Base-by-base conservation (phyloP, 345 rosid species). In the Brassica nigra region DNA sequence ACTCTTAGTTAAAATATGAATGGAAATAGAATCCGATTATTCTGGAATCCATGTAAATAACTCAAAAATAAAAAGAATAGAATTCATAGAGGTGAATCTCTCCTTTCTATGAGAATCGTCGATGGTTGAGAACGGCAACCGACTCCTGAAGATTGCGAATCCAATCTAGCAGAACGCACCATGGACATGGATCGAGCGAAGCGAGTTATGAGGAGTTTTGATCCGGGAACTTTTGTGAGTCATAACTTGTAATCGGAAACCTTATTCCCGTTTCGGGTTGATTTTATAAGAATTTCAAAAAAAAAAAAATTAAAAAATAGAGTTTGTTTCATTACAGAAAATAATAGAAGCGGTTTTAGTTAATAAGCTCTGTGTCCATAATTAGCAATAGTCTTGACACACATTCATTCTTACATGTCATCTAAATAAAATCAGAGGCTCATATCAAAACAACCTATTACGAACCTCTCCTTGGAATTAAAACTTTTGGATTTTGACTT, bases 341-440 rank as follows among this genome's bases (percentile, higher is more conserved):
- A 73, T 2, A 79, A 71, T 49, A 57, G 42, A 61, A 49, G 49
- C 65, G 14, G 64, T 68, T 62, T 80, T 61, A 59, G 59, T 49
- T 73, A 73, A 61, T 57, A 74, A 68, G 37, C 59, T 62, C 27
- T 49, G 8, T 68, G 47, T 69, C 83, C 76, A 80, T 75, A 75
- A 70, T 69, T 75, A 80, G 83, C 15, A 63, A 64, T 55, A 70
- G 4, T 62, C 66, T 3, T 70, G 6, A 75, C 37, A 80, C 71
- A 80, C 76, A 68, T 8, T 75, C 76, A 68, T 8, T 75, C 76
- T 68, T 63, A 39, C 28, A 75, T 80, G 72, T 70, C 67, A 54
- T 36, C 74, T 52, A 64, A 63, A 75, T 59, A 68, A 79, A 80
- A 75, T 68, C 57, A 69, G 68, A 80, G 83, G 83, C 79, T 54